Evolutionary conservation across 2,329 filamentous ascomycete species (phyloP), one percentile per base, ranked within the genome.

Genomic region (Annulohypoxylon truncatum): DNA sequence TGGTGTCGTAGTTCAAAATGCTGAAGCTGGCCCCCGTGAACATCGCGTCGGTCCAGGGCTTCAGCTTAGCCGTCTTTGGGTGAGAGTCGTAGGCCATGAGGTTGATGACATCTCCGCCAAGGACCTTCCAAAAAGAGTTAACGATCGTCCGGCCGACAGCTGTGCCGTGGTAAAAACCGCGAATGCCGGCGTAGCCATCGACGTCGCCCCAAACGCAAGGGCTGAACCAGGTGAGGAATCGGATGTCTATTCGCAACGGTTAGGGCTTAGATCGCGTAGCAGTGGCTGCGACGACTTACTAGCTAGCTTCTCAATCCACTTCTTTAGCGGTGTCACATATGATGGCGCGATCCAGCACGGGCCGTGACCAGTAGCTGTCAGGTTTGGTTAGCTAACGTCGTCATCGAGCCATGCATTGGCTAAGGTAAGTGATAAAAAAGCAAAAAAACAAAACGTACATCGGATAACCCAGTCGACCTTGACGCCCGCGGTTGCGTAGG

Each of bases 211-310:
- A 94, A 12, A 91, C 84, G 74, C 91, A 94, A 0, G 92, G 92
- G 54, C 87, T 89, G 77, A 94, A 88, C 88, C 90, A 93, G 1
- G 88, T 91, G 56, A 94, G 78, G 68, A 91, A 83, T 0, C 92
- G 87, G 0, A 87, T 90, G 29, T 83, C 81, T 82, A 55, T n/a
- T 7, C 0, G 13, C 10, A 9, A 44, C 29, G 22, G 54, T 66
- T 35, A 66, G 48, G n/a, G 47, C 4, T 57, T 26, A 20, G 24
- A 22, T 3, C 15, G 13, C 15, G 3, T 42, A 13, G 47, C 35
- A 13, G 18, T 24, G 31, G 18, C 13, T 10, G 29, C 15, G 18
- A n/a, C 22, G 24, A 69, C 81, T 79, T 33, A 80, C 79, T 22
- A 82, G 77, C 9, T 24, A 87, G 79, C 68, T 82, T 80, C 72